Percentiles rank a stretch among this genome's conserved stretches.
These are phyloP conservation scores for Ramularia collo-cygni DNA, from an alignment of 2,329 filamentous ascomycete species.

Conservation along the genomic window DNA sequence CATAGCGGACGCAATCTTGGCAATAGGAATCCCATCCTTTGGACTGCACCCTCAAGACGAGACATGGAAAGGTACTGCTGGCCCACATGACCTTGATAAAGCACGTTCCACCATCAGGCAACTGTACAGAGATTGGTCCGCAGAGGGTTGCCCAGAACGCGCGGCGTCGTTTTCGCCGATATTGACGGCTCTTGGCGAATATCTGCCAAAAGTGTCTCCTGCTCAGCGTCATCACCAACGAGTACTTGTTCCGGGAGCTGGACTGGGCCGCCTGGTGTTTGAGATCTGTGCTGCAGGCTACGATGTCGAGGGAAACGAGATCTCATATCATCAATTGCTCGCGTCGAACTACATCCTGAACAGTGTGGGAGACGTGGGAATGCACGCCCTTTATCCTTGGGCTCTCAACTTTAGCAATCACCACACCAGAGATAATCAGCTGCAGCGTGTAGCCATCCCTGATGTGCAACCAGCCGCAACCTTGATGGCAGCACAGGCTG, in stretches of 20 bases:
- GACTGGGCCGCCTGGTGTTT: constrained; percentile 80
- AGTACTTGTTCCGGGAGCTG: constrained; percentile 83
- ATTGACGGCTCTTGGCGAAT: constrained; percentile 53
- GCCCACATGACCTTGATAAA: constrained; percentile 73
- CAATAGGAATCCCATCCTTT: constrained; percentile 62
- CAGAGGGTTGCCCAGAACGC: constrained; percentile 66
- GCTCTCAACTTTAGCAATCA: constrained; percentile 86
- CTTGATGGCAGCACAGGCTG: constrained; percentile 27
- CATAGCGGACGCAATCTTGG: constrained; percentile 70
- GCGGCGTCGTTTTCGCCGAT: constrained; percentile 72
- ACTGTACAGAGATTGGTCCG: constrained; percentile 91
- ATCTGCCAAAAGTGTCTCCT: constrained; percentile 32
- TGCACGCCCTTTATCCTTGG: constrained; percentile 78
- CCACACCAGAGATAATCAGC: constrained; percentile 62
- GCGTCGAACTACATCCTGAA: constrained; percentile 74
- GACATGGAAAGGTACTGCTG: constrained; percentile 65
- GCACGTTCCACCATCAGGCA: constrained; percentile 87
- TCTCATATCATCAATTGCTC: constrained; percentile 93
- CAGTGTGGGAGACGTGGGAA: constrained; percentile 50
- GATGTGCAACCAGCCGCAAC: constrained; percentile 53
- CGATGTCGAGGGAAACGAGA: constrained; percentile 78
- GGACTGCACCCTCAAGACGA: constrained; percentile 41
- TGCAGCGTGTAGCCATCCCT: constrained; percentile 66
- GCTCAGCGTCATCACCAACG: constrained; percentile 40
- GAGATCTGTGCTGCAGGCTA: constrained; percentile 72